These are phyloP conservation scores for Musa itinerans DNA, from an alignment of 176 grass and related monocot genomes.

Conservation along the genomic window DNA sequence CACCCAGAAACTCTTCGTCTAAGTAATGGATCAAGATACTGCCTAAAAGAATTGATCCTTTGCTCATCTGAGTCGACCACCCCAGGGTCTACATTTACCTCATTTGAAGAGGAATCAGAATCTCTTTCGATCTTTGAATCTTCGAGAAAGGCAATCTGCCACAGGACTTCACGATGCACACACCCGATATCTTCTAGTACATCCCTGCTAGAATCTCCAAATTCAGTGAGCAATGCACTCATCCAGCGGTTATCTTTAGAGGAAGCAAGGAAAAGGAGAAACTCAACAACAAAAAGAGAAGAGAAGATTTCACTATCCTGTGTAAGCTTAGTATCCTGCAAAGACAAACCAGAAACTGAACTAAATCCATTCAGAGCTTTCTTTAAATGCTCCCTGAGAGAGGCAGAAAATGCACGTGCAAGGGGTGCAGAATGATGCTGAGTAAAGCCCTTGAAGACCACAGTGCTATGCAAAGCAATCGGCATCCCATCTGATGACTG, in stretches of 20 bases:
- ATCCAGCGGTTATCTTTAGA: conserved; percentile 98
- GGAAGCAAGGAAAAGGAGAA: conserved; percentile 82
- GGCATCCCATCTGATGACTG: conserved; percentile 98
- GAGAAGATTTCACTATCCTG: conserved; percentile 44
- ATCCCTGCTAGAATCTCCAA: conserved; percentile 79
- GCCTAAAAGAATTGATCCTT: conserved; percentile 78
- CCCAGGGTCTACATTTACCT: conserved; percentile 33
- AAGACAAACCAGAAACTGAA: conserved; percentile 39
- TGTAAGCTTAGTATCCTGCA: conserved; percentile 18
- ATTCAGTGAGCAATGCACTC: conserved; percentile 76
- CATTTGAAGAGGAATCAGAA: conserved; percentile 31
- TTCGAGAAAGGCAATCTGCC: conserved; percentile 66
- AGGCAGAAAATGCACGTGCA: conserved; percentile 82
- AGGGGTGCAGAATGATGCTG: conserved; percentile 90
- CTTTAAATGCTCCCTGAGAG: conserved; percentile 72
- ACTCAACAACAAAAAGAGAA: conserved; percentile 87
- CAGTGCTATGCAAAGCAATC: conserved; percentile 95
- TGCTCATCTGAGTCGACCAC: conserved; percentile 49
- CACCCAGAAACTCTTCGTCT: conserved; percentile 74
- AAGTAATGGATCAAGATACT: conserved; percentile 92
- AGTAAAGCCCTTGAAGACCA: conserved; percentile 97
- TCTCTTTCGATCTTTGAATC: conserved; percentile 51
- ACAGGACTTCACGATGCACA: conserved; percentile 73
- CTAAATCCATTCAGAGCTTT: conserved; percentile 61
- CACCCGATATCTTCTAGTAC: conserved; percentile 79